A percentile compares a stretch with the other conserved stretches of the same genome.
These are phyloP conservation scores for Trametes hirsuta DNA, from an alignment of 1,284 basidiomycete genomes.

Conservation along the genomic window DNA sequence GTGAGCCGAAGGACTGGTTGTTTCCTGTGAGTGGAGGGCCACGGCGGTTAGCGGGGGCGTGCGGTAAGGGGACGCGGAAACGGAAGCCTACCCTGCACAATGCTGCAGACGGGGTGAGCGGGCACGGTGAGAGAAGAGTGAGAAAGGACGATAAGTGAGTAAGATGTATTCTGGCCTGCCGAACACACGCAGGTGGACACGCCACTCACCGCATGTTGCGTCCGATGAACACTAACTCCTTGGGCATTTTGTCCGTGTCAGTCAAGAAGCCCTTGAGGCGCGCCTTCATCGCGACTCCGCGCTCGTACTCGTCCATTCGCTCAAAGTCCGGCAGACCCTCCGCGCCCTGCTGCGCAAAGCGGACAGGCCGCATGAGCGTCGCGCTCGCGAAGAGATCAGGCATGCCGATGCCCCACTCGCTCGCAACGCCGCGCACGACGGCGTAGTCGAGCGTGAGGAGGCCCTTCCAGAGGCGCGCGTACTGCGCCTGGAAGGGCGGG, in stretches of 20 bases:
- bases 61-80: no score
- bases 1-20: conserved; percentile 79
- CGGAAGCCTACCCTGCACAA: conserved; percentile 58
- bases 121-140: neutral
- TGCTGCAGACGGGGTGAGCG: conserved; percentile 37
- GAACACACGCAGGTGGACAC: no score
- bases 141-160: neutral
- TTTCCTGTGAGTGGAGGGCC: conserved; percentile 48
- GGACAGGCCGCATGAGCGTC: conserved; percentile 65
- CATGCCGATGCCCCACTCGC: conserved; percentile 79
- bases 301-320: conserved; percentile 57
- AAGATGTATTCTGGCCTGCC: no score
- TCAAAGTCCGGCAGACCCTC: conserved; percentile 32
- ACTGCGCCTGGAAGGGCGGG: conserved; percentile 70
- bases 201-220: conserved; percentile 77
- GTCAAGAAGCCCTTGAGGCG: conserved; percentile 61
- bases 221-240: conserved; percentile 83
- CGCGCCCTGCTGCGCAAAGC: conserved; percentile 37
- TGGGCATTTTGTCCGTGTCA: conserved; percentile 71
- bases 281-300: conserved; percentile 66
- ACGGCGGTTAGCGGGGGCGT: neutral
- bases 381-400: conserved; percentile 80
- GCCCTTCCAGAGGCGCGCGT: conserved; percentile 80
- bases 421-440: conserved; percentile 49
- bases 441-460: conserved; percentile 73